Percentiles rank a stretch among this genome's conserved stretches.
Evolutionary conservation across 352 stramenopile species (phyloP).

Genomic region (Globisporangium megalacanthum): DNA sequence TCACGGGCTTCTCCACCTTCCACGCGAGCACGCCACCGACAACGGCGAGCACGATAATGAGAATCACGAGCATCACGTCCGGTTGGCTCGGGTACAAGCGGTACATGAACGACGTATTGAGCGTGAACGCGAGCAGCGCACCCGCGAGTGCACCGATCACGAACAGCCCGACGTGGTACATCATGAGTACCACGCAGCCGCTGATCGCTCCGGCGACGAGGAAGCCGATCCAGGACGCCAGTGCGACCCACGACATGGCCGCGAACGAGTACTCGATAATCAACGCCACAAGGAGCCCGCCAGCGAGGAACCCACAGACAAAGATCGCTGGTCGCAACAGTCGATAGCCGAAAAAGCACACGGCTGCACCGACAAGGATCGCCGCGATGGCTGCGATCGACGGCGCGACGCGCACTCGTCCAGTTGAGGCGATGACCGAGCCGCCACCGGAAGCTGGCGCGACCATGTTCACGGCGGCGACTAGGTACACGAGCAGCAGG

Average conservation of each 20-base stretch:
- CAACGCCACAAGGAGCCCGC: conserved; percentile 51
- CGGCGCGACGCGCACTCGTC: conserved; percentile 36
- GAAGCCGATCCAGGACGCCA: conserved; percentile 57
- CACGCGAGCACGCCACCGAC: conserved; percentile 42
- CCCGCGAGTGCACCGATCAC: conserved; percentile 30
- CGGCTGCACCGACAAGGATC: conserved; percentile 31
- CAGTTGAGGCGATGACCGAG: conserved; percentile 27
- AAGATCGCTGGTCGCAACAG: conserved; percentile 59
- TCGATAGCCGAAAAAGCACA: conserved; percentile 51
- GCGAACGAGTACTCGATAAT: conserved; percentile 50
- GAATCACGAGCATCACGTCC: conserved; percentile 32
- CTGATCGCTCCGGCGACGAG: conserved; percentile 29
- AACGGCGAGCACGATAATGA: conserved; percentile 34
- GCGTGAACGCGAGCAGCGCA: conserved; percentile 20
- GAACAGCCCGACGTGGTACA: conserved; percentile 48
- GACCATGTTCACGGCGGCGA: not conserved
- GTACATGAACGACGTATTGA: conserved; percentile 32
- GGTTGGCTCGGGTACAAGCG: conserved; percentile 37
- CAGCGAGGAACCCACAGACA: conserved; percentile 61
- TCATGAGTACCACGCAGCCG: conserved; percentile 37
- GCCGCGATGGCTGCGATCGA: conserved; percentile 45
- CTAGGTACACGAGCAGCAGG: not conserved
- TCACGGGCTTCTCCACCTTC: conserved; percentile 42
- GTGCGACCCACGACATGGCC: conserved; percentile 40
- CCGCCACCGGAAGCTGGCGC: conserved; percentile 5